phyloP scores from a whole-genome alignment of 495 filamentous ascomycete species.

The Pseudevernia furfuracea region DNA sequence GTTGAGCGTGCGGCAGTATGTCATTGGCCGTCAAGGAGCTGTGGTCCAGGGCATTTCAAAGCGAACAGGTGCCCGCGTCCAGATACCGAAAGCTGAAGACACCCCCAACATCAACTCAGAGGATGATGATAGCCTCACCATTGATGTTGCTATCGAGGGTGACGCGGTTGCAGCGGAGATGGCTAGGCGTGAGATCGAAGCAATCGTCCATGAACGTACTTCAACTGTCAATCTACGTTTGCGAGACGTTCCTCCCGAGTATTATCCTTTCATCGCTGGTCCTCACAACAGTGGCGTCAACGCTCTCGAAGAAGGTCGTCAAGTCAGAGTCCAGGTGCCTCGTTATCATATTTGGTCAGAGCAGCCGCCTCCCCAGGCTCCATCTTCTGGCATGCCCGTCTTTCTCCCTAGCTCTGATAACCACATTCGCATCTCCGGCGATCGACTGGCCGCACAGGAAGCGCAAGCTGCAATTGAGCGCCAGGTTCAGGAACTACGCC shows the following conservation, averaged over 20 bases:
- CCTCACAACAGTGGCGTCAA: slow-evolving; percentile 60
- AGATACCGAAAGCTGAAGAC: slow-evolving; percentile 73
- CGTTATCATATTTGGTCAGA: slow-evolving; percentile 65
- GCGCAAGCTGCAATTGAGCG: slow-evolving; percentile 73
- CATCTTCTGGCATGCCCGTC: slow-evolving; percentile 54
- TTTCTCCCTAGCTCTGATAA: slow-evolving; percentile 59
- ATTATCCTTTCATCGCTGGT: slow-evolving; percentile 91
- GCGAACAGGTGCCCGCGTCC: slow-evolving; percentile 77
- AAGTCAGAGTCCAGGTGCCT: slow-evolving; percentile 70
- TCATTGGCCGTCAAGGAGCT: slow-evolving; percentile 87
- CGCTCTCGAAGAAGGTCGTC: slow-evolving; percentile 61
- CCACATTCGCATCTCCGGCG: slow-evolving; percentile 77
- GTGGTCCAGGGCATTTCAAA: slow-evolving; percentile 81
- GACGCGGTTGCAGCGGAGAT: slow-evolving; percentile 75
- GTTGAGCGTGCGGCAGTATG: slow-evolving; percentile 67
- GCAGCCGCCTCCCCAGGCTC: slow-evolving; percentile 61
- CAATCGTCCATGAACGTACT: slow-evolving; percentile 77
- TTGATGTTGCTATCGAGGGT: slow-evolving; percentile 84
- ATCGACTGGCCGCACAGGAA: slow-evolving; percentile 72
- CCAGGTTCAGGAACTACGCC: slow-evolving; percentile 61
- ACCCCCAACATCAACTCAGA: slow-evolving; percentile 39
- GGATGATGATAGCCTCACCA: slow-evolving; percentile 71
- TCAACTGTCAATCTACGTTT: slow-evolving; percentile 65
- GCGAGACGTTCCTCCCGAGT: slow-evolving; percentile 77
- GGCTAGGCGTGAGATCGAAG: slow-evolving; percentile 71